Percentiles rank a stretch among this genome's conserved stretches.
Evolutionary conservation across 2,329 filamentous ascomycete species (phyloP).

Genomic region (Talaromyces pinophilus): DNA sequence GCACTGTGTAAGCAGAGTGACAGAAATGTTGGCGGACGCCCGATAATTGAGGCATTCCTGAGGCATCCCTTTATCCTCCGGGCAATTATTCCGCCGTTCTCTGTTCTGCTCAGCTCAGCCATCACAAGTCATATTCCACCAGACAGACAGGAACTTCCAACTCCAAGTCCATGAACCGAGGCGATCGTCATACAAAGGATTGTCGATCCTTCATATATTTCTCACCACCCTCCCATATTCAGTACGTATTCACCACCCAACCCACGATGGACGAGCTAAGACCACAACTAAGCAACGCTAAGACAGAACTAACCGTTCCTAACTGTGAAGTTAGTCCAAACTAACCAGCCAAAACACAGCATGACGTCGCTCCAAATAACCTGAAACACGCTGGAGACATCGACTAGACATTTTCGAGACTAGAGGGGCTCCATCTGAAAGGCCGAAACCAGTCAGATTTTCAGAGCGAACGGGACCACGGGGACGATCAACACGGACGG

Average conservation of each 20-base stretch:
- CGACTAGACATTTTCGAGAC: background rate
- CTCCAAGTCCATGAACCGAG: background rate
- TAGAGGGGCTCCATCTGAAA: background rate
- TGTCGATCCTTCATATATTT: background rate
- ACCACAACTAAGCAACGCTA: background rate
- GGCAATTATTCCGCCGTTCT: background rate
- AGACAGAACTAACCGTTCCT: background rate
- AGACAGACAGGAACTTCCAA: background rate
- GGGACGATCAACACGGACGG: conserved; percentile 5
- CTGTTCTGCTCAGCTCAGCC: background rate
- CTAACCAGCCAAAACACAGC: conserved; percentile 1
- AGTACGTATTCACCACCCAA: too few relatives aligned
- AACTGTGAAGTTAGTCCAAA: background rate
- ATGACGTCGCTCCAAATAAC: conserved; percentile 11
- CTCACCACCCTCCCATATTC: background rate
- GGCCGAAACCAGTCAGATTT: background rate
- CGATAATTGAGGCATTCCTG: background rate
- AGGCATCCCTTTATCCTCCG: background rate
- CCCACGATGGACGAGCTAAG: background rate
- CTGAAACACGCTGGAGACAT: conserved; percentile 17
- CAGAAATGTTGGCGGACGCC: background rate
- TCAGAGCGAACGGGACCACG: background rate
- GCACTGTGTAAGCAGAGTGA: background rate
- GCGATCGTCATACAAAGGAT: background rate
- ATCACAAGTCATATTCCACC: background rate